Evolutionary conservation across 1,284 basidiomycete genomes (phyloP).

Genomic region (Melampsora occidentalis): DNA sequence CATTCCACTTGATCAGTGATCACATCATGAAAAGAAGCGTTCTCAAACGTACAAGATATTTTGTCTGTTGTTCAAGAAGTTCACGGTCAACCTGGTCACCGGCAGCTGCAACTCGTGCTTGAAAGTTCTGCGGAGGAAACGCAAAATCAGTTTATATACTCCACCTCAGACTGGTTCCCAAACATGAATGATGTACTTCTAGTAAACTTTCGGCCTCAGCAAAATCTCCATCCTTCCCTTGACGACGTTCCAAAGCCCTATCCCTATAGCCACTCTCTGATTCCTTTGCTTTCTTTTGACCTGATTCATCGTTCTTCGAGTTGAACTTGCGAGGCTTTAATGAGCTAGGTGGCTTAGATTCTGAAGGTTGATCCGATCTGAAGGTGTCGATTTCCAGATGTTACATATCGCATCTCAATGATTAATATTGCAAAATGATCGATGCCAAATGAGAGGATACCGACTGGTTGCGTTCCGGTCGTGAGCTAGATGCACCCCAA

Average conservation of each 20-base stretch:
- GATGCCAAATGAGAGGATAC: too few species aligned
- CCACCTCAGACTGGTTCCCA: background rate
- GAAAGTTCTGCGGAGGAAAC: slow-evolving; percentile 31
- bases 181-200: slow-evolving; percentile 11
- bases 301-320: slow-evolving; percentile 1
- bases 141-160: background rate
- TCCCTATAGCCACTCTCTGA: slow-evolving; percentile 33
- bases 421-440: background rate
- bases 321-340: slow-evolving; percentile 38
- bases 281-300: background rate
- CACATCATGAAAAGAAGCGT: background rate
- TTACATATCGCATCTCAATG: background rate
- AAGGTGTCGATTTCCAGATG: background rate
- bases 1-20: slow-evolving; percentile 14
- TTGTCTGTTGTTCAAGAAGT: slow-evolving; percentile 43
- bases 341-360: slow-evolving; percentile 17
- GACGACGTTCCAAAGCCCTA: slow-evolving; percentile 38
- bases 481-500: slow-evolving; percentile 5
- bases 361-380: background rate
- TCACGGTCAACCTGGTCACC: slow-evolving; percentile 39
- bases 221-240: slow-evolving; percentile 41
- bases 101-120: slow-evolving; percentile 43
- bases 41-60: slow-evolving; percentile 34
- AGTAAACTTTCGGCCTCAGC: slow-evolving; percentile 43
- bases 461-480: background rate